These are phyloP conservation scores for Corrigiola litoralis DNA, from an alignment of 179 eudicot genomes.

Conservation along the genomic window DNA sequence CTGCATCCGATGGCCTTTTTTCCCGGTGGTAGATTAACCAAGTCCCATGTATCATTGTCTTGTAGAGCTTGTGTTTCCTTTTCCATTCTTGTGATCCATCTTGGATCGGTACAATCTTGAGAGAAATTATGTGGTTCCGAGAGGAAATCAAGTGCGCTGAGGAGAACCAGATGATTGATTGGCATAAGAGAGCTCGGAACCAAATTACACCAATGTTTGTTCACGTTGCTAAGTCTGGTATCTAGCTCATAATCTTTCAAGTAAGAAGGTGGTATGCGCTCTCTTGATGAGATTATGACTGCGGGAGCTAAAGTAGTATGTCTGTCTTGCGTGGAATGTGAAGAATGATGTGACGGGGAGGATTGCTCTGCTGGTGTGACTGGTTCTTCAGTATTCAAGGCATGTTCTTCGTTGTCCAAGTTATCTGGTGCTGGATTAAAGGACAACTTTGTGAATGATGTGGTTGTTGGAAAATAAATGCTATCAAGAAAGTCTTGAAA, in stretches of 20 bases:
- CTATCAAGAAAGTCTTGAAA: background rate
- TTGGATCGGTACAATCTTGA: background rate
- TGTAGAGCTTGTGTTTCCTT: background rate
- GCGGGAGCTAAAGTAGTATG: background rate
- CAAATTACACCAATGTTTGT: background rate
- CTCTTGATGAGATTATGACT: background rate
- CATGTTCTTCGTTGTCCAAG: background rate
- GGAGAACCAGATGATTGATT: background rate
- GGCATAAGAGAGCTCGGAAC: background rate
- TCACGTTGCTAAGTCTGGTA: too few relatives aligned
- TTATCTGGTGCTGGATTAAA: too few relatives aligned
- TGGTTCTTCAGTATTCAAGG: background rate
- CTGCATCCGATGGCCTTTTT: background rate
- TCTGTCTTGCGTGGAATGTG: background rate
- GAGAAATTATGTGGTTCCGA: background rate
- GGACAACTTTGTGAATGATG: background rate
- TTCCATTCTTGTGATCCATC: background rate
- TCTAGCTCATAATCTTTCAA: background rate
- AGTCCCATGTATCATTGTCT: background rate
- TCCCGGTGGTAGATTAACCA: background rate
- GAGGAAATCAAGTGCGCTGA: rapidly evolving
- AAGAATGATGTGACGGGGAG: background rate
- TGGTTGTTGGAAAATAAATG: background rate
- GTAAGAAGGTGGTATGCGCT: background rate
- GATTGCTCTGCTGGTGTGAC: background rate